A percentile compares a stretch with the other conserved stretches of the same genome.
These are phyloP conservation scores for Plasmodium coatneyi DNA, from an alignment of 169 alveolate species.

Conservation along the genomic window DNA sequence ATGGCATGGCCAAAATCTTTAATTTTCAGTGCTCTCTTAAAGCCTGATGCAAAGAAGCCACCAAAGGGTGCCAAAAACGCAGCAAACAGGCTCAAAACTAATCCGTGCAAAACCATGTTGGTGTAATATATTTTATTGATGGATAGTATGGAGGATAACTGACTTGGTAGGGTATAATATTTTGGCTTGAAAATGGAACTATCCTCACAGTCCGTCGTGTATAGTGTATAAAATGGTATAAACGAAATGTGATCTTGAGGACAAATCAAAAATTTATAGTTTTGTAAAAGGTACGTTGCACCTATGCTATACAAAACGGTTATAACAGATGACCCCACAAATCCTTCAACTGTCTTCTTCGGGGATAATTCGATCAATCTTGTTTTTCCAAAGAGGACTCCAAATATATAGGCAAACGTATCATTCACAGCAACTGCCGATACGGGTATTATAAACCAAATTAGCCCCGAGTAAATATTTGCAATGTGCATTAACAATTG, in stretches of 20 bases:
- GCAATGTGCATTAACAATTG: slow-evolving; percentile 87
- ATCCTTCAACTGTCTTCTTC: slow-evolving; percentile 99
- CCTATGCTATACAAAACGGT: slow-evolving; percentile 86
- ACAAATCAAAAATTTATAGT: slow-evolving; percentile 88
- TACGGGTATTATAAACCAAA: slow-evolving; percentile 97
- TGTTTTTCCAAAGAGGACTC: slow-evolving; percentile 95
- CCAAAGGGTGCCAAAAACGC: slow-evolving; percentile 99
- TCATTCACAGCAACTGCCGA: slow-evolving; percentile 95
- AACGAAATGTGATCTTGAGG: slow-evolving; percentile 89
- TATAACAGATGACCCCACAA: slow-evolving; percentile 92
- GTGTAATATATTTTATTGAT: slow-evolving; percentile 60
- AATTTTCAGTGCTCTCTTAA: slow-evolving; percentile 97
- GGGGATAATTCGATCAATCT: slow-evolving; percentile 96
- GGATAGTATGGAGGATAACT: slow-evolving; percentile 39
- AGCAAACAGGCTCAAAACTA: slow-evolving; percentile 95
- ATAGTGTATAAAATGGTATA: slow-evolving; percentile 87
- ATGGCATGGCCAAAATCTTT: slow-evolving; percentile 98
- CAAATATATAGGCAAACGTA: slow-evolving; percentile 95
- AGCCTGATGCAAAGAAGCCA: slow-evolving; percentile 99
- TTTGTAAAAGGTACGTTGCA: slow-evolving; percentile 80
- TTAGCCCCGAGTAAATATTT: slow-evolving; percentile 94
- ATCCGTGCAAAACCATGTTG: slow-evolving; percentile 91
- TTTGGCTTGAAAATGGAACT: slow-evolving; percentile 76
- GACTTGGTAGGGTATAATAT: slow-evolving; percentile 49
- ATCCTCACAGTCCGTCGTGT: slow-evolving; percentile 75